Base-by-base conservation (phyloP, 2,329 filamentous ascomycete genomes). In the Rhinocladiella mackenziei region DNA sequence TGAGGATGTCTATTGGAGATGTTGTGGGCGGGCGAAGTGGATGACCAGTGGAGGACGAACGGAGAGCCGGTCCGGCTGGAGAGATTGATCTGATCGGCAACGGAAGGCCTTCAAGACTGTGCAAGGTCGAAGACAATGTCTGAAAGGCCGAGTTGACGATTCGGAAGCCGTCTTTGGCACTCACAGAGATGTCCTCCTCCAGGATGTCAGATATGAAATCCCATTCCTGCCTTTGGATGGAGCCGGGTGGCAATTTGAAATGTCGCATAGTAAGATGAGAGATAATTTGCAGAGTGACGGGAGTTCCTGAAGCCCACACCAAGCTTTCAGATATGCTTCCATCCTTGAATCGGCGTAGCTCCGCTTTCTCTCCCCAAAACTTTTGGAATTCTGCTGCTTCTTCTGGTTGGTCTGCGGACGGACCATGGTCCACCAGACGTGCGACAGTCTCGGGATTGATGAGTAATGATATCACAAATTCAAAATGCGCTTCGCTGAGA, bases 291-390 rank as follows among this genome's bases (percentile, higher is more conserved):
- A 88, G 78, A 39, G 88, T 78, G 14, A 95, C 79, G 5, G 82
- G 78, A 22, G 68, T 64, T 2, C 74, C 70, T 1, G 80, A 70
- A 2, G 74, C 74, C 92, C 92, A 98, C 14, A 94, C 83, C 20
- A 97, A 72, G 59, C 86, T 95, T 65, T 98, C 94, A 6, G 89
- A 75, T 54, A 98, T 96, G 57, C 84, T 91, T 15, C 92, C 92
- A 59, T 97, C 89, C 58, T 89, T 94, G 72, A 98, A 98, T 14
- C 92, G 85, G 53, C 92, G 80, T 33, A 98, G 74, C 64, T 98
- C 92, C 1, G 92, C 80, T 62, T 92, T 94, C 7, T 91, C 84
- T 5, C 91, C 92, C 92, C 94, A 98, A 62, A 98, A 97, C 23
- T 83, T 79, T 25, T 87, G 85, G 64, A 96, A 98, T 22, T 75